phyloP scores from a whole-genome alignment of 2,329 filamentous ascomycete genomes.

The Colletotrichum destructivum region DNA sequence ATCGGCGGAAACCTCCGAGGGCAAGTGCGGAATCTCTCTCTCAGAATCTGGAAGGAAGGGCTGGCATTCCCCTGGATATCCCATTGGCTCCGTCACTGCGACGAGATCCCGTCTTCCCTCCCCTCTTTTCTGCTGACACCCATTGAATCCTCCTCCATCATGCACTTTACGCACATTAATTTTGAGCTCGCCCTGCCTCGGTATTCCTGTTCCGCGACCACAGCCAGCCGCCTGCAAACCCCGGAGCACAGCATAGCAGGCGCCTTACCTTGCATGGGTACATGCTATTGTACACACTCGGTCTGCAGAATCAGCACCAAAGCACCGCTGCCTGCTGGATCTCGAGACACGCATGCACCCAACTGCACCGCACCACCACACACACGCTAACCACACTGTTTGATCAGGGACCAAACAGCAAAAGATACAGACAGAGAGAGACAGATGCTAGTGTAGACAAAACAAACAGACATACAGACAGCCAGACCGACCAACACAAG shows the following conservation, averaged over 20 bases:
- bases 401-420: too few relatives aligned
- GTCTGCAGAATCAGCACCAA: conserved; percentile 16
- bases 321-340: conserved; percentile 26
- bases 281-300: not conserved
- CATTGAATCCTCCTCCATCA: not conserved
- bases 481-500: not conserved
- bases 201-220: conserved; percentile 21
- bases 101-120: conserved; percentile 13
- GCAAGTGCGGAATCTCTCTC: not conserved
- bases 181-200: conserved; percentile 21
- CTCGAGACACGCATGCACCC: conserved; percentile 19
- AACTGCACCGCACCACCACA: conserved; percentile 6
- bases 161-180: not conserved
- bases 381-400: not conserved
- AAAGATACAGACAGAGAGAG: too few relatives aligned
- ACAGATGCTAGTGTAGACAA: not conserved
- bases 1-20: conserved; percentile 26
- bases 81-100: not conserved
- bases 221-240: not conserved
- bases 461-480: too few relatives aligned
- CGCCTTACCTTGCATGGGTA: not conserved
- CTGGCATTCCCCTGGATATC: not conserved
- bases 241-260: not conserved
- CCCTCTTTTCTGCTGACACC: not conserved
- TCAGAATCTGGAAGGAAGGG: too few relatives aligned